Evolutionary conservation across 108 stramenopile species (phyloP), one percentile per base, ranked within the genome.

Genomic region (Nannochloropsis salina): DNA sequence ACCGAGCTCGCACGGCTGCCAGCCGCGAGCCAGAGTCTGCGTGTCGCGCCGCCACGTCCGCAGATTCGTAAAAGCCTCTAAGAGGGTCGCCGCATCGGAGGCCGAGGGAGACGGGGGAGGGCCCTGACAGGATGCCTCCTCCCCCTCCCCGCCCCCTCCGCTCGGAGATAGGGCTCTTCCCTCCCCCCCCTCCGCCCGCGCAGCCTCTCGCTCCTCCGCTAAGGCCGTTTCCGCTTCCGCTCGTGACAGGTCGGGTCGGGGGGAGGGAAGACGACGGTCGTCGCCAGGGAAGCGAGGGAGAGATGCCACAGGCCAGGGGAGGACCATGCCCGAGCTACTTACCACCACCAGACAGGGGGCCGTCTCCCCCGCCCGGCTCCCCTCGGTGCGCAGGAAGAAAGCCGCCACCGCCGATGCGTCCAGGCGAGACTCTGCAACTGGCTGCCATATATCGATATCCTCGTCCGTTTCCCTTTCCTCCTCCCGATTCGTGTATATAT

Each of bases 291-390:
- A 74, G 61, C 61, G 61, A 74, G 61, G 61, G n/a, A 74, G 61
- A 15, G 61, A n/a, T n/a, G 61, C 61, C 61, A 74, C 61, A 74
- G 61, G 61, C 61, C 61, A 74, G 61, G 61, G 61, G 61, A 74
- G 20, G 61, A 74, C 61, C 61, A 74, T 74, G 61, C 61, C 61
- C 6, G 61, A n/a, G 61, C 8, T 74, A n/a, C 61, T 74, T 2
- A 74, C 61, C 61, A 74, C 61, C n/a, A 74, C 61, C 61, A 74
- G n/a, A 4, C 15, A n/a, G 4, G 61, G 5, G 3, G 20, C 20
- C 61, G 20, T 74, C 15, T n/a, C 61, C 15, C 61, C 61, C 15
- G 20, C 61, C n/a, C n/a, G 61, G n/a, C 61, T 74, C 20, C 6
- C 8, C n/a, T 74, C 61, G 20, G 15, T n/a, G 61, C n/a, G 61